A percentile compares a stretch with the other conserved stretches of the same genome.
These are phyloP conservation scores for Cladosporium sp. DNA, from an alignment of 2,329 filamentous ascomycete species.

Conservation along the genomic window DNA sequence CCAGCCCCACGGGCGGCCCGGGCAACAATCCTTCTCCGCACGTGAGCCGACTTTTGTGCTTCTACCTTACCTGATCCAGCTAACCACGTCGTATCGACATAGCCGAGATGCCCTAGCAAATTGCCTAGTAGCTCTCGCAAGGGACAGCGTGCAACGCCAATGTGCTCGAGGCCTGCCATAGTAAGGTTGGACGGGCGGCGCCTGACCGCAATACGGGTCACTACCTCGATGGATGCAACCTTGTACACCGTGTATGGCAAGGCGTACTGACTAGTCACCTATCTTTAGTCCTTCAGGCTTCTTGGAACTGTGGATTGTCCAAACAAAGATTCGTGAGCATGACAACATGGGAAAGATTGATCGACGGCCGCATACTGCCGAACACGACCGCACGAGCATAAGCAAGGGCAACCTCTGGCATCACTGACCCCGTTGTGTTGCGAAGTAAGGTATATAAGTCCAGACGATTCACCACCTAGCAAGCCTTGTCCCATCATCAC, in stretches of 20 bases:
- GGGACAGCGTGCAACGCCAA: constrained; percentile 8
- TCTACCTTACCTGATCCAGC: constrained; percentile 11
- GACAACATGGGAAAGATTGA: neutral
- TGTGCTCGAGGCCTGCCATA: neutral
- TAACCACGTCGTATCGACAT: constrained; percentile 11
- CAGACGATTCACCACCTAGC: neutral
- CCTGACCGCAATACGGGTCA: constrained; percentile 8
- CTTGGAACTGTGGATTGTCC: neutral
- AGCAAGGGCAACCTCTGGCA: constrained; percentile 1
- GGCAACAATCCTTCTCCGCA: neutral
- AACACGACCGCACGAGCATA: constrained; percentile 4
- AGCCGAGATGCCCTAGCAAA: neutral
- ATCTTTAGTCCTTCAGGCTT: constrained; percentile 5
- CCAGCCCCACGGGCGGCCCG: neutral
- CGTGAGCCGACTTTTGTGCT: neutral
- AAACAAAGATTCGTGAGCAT: neutral
- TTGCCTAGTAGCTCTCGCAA: neutral
- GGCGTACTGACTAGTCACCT: constrained; percentile 6
- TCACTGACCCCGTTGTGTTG: neutral
- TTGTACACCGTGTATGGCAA: neutral
- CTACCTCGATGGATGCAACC: constrained; percentile 2
- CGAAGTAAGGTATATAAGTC: constrained; percentile 5
- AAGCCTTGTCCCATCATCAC: neutral
- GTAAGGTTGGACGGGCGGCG: neutral
- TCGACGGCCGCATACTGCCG: neutral